Conservation (phyloP, 768 basidiomycete genomes). For the Cubamyces sp. region DNA sequence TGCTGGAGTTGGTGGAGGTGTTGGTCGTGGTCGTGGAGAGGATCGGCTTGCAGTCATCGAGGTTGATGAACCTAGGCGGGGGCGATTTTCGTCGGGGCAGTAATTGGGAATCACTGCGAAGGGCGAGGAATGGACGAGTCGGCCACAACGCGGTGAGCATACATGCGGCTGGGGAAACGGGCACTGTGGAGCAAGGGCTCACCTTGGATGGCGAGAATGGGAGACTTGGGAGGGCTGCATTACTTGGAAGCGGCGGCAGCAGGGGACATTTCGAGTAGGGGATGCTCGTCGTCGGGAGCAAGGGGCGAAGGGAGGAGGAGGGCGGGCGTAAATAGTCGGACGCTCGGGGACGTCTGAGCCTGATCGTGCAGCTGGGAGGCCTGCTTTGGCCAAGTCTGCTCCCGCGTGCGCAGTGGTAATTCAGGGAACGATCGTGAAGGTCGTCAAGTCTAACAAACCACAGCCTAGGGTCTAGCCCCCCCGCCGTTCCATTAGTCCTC, state of each 20-base stretch:
- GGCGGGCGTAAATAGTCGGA: slow-evolving; percentile 10
- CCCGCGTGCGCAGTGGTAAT: slow-evolving; percentile 6
- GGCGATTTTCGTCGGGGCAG: slow-evolving; percentile 24
- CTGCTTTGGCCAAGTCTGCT: not conserved
- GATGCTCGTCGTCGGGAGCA: slow-evolving; percentile 14
- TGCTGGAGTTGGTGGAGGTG: slow-evolving; percentile 21
- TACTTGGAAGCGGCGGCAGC: not conserved
- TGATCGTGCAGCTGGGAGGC: no score
- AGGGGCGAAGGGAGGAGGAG: slow-evolving; percentile 2
- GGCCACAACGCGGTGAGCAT: not conserved
- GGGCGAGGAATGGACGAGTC: not conserved
- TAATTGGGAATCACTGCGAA: slow-evolving; percentile 4
- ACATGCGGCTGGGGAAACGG: not conserved
- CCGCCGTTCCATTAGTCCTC: not conserved
- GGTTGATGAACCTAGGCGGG: slow-evolving; percentile 31
- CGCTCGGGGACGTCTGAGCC: not conserved
- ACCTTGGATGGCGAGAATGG: slow-evolving; percentile 1
- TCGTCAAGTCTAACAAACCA: not conserved
- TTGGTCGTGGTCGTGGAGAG: slow-evolving; percentile 27
- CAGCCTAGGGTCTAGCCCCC: not conserved
- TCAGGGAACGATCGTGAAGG: slow-evolving; percentile 20
- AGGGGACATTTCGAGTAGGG: slow-evolving; percentile 16
- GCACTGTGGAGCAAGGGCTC: not conserved
- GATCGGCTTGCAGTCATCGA: slow-evolving; percentile 31
- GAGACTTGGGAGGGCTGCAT: slow-evolving; percentile 6